These are phyloP conservation scores for Atkinsonella texensis DNA, from an alignment of 2,329 filamentous ascomycete genomes.

Conservation along the genomic window DNA sequence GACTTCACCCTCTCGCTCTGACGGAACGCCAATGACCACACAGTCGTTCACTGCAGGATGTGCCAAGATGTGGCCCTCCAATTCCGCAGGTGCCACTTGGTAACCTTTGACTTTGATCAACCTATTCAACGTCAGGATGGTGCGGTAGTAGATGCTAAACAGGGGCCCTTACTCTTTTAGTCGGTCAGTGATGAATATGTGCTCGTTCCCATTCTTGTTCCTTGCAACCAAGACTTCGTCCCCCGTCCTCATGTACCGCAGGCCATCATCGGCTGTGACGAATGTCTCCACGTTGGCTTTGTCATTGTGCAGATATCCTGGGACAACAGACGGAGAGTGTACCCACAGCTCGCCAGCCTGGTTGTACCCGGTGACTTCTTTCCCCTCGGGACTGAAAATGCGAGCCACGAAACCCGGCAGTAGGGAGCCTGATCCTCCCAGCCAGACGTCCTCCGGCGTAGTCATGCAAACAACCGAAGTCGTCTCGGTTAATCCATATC, in stretches of 20 bases:
- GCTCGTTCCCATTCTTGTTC: slow-evolving; percentile 48
- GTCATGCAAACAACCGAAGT: background rate
- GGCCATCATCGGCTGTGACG: slow-evolving; percentile 43
- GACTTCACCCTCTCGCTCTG: slow-evolving; percentile 38
- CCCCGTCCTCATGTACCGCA: slow-evolving; percentile 62
- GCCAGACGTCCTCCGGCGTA: slow-evolving; percentile 44
- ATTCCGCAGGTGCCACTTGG: slow-evolving; percentile 46
- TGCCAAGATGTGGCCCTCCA: slow-evolving; percentile 26
- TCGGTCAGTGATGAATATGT: slow-evolving; percentile 70
- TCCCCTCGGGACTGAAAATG: slow-evolving; percentile 32
- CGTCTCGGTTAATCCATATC: slow-evolving; percentile 67
- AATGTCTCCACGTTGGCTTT: slow-evolving; percentile 70
- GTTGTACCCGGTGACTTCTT: slow-evolving; percentile 52
- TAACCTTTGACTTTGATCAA: slow-evolving; percentile 50
- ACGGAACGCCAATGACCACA: slow-evolving; percentile 50
- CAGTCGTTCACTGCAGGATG: slow-evolving; percentile 42
- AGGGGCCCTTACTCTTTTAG: slow-evolving; percentile 38
- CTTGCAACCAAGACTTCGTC: slow-evolving; percentile 57
- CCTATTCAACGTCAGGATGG: slow-evolving; percentile 1
- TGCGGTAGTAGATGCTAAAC: background rate
- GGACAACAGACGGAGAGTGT: slow-evolving; percentile 57
- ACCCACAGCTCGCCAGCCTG: slow-evolving; percentile 70
- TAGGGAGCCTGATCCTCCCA: slow-evolving; percentile 61
- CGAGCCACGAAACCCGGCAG: slow-evolving; percentile 53
- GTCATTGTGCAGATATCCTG: slow-evolving; percentile 75